A percentile compares a stretch with the other conserved stretches of the same genome.
Conservation (phyloP, 176 grass and related monocot species). For the Tillandsia fasciculata region DNA sequence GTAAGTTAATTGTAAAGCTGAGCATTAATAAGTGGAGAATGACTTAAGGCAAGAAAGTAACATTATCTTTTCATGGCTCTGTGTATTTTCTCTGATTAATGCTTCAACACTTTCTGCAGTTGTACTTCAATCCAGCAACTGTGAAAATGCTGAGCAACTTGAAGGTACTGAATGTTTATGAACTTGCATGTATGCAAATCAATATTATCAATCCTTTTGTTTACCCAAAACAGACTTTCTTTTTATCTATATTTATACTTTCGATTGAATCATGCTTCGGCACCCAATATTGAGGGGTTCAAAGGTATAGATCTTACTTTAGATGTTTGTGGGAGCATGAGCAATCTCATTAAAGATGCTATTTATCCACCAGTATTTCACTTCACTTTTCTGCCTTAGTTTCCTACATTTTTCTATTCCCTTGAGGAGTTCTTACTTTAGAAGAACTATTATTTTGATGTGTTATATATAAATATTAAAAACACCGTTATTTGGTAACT, state of each 20-base stretch:
- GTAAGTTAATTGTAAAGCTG: conserved; percentile 20
- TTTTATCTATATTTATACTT: too few species aligned
- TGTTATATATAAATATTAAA: too few species aligned
- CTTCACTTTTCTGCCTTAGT: neutral
- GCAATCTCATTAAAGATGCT: neutral
- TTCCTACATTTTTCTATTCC: neutral
- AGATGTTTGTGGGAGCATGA: neutral
- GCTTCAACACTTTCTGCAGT: conserved; percentile 46
- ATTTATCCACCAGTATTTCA: neutral
- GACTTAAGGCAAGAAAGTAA: too few species aligned
- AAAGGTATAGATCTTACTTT: neutral
- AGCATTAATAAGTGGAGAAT: neutral
- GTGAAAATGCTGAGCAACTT: conserved; percentile 99
- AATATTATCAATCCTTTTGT: too few species aligned
- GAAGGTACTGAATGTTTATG: conserved; percentile 37
- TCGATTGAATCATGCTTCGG: too few species aligned
- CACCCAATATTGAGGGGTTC: too few species aligned
- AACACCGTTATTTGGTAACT: too few species aligned
- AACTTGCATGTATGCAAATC: neutral
- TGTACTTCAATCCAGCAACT: conserved; percentile 95
- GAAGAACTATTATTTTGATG: too few species aligned
- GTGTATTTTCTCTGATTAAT: conserved; percentile 31
- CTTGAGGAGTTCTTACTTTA: neutral
- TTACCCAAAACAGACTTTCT: too few species aligned
- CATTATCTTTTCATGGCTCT: neutral